Percentiles rank a stretch among this genome's conserved stretches.
Evolutionary conservation across 2,329 filamentous ascomycete species (phyloP).

Genomic region (Fonsecaea nubica): DNA sequence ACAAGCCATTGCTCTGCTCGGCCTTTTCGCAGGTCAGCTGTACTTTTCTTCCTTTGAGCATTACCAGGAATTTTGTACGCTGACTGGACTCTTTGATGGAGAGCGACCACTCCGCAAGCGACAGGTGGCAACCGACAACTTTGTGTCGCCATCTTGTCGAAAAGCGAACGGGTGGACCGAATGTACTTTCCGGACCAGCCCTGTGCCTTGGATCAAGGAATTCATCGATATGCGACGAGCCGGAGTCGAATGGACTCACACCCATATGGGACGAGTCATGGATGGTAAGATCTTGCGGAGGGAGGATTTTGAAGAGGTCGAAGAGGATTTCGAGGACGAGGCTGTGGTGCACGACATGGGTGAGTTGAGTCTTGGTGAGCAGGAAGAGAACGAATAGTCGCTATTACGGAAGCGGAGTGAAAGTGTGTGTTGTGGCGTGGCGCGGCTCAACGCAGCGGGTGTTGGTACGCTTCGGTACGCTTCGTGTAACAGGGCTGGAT

Average conservation of each 20-base stretch:
- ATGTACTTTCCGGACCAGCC: conserved; percentile 49
- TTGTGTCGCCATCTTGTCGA: conserved; percentile 43
- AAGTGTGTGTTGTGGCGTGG: background rate
- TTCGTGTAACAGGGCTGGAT: background rate
- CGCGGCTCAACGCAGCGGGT: background rate
- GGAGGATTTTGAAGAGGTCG: conserved; percentile 45
- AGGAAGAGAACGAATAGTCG: background rate
- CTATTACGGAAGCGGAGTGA: background rate
- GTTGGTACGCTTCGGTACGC: background rate
- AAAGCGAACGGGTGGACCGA: conserved; percentile 29
- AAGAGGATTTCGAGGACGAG: conserved; percentile 4
- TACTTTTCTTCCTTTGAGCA: conserved; percentile 64
- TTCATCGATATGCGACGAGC: conserved; percentile 48
- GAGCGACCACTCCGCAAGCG: conserved; percentile 47
- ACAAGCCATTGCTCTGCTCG: conserved; percentile 58
- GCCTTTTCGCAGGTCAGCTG: conserved; percentile 72
- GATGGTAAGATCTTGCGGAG: conserved; percentile 46
- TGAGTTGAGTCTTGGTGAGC: background rate
- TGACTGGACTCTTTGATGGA: conserved; percentile 44
- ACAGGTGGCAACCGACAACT: conserved; percentile 40
- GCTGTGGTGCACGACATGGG: background rate
- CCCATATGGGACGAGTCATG: conserved; percentile 55
- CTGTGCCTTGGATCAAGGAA: conserved; percentile 51
- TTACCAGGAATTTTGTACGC: conserved; percentile 51
- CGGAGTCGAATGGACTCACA: conserved; percentile 51